Evolutionary conservation across 345 rosid genomes (phyloP).

Genomic region (Hibiscus mutabilis): DNA sequence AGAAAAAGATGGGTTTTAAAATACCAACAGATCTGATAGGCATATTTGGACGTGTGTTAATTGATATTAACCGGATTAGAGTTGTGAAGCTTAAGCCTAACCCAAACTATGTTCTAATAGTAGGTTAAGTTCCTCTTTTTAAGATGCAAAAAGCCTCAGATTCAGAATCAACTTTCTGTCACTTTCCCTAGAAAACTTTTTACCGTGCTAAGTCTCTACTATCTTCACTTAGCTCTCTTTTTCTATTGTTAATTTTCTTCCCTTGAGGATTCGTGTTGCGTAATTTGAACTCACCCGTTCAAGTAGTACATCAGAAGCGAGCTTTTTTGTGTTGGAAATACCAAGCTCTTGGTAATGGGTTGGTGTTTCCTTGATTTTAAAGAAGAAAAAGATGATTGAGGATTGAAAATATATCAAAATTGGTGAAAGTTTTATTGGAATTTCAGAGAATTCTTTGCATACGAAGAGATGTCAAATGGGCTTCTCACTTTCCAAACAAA

Average conservation of each 20-base stretch:
- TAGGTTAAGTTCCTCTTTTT: constrained; percentile 21
- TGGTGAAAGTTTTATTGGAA: not conserved
- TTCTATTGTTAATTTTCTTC: not conserved
- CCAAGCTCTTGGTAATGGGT: constrained; percentile 12
- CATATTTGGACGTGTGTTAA: constrained; percentile 15
- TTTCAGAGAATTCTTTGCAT: not conserved
- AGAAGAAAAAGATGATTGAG: constrained; percentile 18
- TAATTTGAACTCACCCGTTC: constrained; percentile 15
- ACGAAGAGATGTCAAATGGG: no score
- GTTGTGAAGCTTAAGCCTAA: not conserved
- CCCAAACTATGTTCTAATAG: not conserved
- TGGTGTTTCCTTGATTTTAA: constrained; percentile 19
- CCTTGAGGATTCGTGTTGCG: not conserved
- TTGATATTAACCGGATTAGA: not conserved
- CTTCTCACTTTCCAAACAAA: no score
- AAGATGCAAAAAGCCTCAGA: not conserved
- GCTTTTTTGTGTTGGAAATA: not conserved
- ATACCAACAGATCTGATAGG: constrained; percentile 7
- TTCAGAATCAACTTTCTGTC: not conserved
- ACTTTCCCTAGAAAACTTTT: constrained; percentile 5
- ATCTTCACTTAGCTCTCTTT: constrained; percentile 23
- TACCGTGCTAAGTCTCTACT: constrained; percentile 10
- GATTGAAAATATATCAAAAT: not conserved
- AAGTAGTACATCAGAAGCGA: constrained; percentile 28
- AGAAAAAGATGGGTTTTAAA: not conserved